phyloP scores from a whole-genome alignment of 805 yeast species.

The Pichia scutulata region DNA sequence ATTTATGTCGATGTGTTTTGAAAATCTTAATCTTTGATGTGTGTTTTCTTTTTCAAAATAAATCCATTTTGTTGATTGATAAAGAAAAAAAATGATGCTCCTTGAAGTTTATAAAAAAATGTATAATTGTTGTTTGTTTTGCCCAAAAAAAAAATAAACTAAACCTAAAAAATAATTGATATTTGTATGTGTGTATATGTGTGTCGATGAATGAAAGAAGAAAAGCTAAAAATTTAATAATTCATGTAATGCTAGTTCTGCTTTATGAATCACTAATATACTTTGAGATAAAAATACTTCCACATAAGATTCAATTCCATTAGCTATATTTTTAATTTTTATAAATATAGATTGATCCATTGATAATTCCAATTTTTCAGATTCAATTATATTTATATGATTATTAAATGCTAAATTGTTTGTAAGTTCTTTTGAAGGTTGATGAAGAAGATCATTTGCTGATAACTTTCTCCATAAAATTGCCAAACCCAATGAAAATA shows the following conservation, averaged over 20 bases:
- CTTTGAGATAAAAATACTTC: conserved; percentile 4
- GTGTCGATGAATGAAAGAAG: neutral
- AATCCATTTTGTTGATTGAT: neutral
- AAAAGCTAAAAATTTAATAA: conserved; percentile 1
- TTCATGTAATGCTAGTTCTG: conserved; percentile 9
- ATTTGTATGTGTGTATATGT: neutral
- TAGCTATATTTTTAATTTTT: conserved; percentile 5
- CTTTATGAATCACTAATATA: conserved; percentile 9
- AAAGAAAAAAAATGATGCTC: no score
- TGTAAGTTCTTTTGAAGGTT: neutral
- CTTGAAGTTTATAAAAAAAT: no score
- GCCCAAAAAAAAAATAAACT: neutral
- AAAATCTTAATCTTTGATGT: neutral
- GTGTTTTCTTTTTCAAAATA: neutral
- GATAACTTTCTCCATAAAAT: conserved; percentile 20
- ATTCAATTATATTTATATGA: neutral
- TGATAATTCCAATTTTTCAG: neutral
- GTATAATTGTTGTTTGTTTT: neutral
- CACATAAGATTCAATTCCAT: conserved; percentile 2
- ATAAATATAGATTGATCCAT: neutral
- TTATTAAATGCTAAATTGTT: neutral
- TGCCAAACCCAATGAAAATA: conserved; percentile 24
- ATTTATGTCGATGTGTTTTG: neutral
- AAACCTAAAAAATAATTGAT: no score
- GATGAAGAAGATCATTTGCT: neutral